Evolutionary conservation across 805 yeast genomes (phyloP).

Genomic region (Yamadazyma insecticola): DNA sequence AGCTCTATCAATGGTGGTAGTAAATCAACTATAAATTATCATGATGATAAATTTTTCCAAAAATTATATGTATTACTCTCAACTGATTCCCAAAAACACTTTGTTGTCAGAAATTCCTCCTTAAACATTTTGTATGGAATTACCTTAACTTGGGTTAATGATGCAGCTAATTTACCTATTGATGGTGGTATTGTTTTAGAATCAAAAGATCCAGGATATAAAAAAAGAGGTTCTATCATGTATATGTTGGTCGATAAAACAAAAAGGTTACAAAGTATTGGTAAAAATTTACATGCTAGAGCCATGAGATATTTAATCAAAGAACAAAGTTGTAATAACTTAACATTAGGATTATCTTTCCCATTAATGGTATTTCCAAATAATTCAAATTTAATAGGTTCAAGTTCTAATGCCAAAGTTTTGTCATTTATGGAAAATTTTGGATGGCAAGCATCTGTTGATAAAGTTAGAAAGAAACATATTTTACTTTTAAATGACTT

Average conservation of each 20-base stretch:
- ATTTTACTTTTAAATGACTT: conserved; percentile 41
- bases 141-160: conserved; percentile 49
- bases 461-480: conserved; percentile 18
- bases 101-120: conserved; percentile 54
- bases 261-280: conserved; percentile 51
- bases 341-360: conserved; percentile 42
- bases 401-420: conserved; percentile 18
- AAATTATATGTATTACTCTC: conserved; percentile 27
- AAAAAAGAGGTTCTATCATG: conserved; percentile 39
- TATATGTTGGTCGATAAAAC: conserved; percentile 49
- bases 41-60: conserved; percentile 23
- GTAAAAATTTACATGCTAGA: conserved; percentile 47
- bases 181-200: conserved; percentile 12
- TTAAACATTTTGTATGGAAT: conserved; percentile 52
- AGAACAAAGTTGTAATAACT: conserved; percentile 35
- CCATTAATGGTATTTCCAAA: conserved; percentile 41
- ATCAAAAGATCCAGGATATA: conserved; percentile 1
- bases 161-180: conserved; percentile 11
- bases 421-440: conserved; percentile 31
- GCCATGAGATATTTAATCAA: conserved; percentile 46
- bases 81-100: conserved; percentile 39
- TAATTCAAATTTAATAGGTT: conserved; percentile 13
- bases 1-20: conserved; percentile 7
- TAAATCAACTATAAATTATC: conserved; percentile 15
- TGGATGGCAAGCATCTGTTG: conserved; percentile 34